These are phyloP conservation scores for Suzukiozyma palmioleophila DNA, from an alignment of 1,139 yeast genomes.

Conservation along the genomic window DNA sequence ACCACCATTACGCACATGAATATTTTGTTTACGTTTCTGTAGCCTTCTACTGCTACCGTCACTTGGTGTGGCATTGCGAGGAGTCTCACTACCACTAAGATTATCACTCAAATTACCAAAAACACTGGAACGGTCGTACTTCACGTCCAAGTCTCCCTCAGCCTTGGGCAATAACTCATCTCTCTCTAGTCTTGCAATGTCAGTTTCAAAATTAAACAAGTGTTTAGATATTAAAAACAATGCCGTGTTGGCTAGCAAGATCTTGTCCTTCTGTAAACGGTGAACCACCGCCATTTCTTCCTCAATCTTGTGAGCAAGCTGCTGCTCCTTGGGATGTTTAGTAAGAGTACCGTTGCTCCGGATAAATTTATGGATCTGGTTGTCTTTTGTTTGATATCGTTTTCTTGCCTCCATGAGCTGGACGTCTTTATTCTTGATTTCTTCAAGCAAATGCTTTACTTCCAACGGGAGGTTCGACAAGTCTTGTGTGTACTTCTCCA, in stretches of 20 bases:
- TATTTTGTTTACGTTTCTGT: conserved; percentile 22
- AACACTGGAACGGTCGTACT: conserved; percentile 11
- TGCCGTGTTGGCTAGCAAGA: conserved; percentile 77
- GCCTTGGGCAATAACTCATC: conserved; percentile 75
- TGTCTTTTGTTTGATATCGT: conserved; percentile 68
- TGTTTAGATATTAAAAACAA: conserved; percentile 74
- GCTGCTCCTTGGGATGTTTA: conserved; percentile 79
- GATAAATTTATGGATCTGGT: conserved; percentile 76
- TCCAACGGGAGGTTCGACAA: conserved; percentile 88
- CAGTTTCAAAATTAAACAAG: conserved; percentile 65
- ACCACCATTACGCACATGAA: conserved; percentile 13
- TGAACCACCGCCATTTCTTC: conserved; percentile 63
- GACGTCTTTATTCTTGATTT: conserved; percentile 66
- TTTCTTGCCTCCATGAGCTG: conserved; percentile 63
- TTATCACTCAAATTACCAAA: conserved; percentile 20
- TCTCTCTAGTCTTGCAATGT: conserved; percentile 67
- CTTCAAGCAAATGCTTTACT: conserved; percentile 74
- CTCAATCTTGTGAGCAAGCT: conserved; percentile 59
- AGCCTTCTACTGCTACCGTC: conserved; percentile 19
- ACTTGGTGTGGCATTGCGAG: conserved; percentile 19
- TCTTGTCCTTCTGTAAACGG: conserved; percentile 71
- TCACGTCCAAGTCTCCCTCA: conserved; percentile 22
- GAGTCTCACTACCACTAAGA: conserved; percentile 29
- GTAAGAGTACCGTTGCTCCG: conserved; percentile 78
- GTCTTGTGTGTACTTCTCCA: conserved; percentile 47